A percentile compares a stretch with the other conserved stretches of the same genome.
Conservation (phyloP, 768 basidiomycete species). For the Suillus subalutaceus region DNA sequence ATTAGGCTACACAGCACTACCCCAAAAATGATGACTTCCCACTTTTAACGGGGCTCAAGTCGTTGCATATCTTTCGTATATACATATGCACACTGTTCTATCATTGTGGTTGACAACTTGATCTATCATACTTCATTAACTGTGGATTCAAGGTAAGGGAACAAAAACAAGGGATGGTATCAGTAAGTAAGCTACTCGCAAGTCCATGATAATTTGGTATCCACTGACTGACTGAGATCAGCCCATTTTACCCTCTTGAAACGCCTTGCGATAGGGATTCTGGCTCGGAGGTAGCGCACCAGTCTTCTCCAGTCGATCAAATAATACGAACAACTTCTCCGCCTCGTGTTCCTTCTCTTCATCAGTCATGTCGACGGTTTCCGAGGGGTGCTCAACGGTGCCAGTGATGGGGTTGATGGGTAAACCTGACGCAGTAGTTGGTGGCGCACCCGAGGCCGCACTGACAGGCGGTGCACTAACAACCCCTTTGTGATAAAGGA, state of each 20-base stretch:
- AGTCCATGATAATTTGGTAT: neutral
- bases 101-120: neutral
- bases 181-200: neutral
- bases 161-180: neutral
- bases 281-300: slow-evolving; percentile 66
- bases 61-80: slow-evolving; percentile 7
- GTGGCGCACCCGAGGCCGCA: slow-evolving; percentile 35
- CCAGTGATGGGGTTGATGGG: slow-evolving; percentile 88
- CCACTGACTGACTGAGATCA: neutral
- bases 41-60: neutral
- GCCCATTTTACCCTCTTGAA: slow-evolving; percentile 37
- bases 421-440: slow-evolving; percentile 39
- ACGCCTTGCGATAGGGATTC: slow-evolving; percentile 75
- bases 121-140: slow-evolving; percentile 5
- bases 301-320: slow-evolving; percentile 82
- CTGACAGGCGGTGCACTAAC: slow-evolving; percentile 54
- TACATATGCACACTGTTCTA: slow-evolving; percentile 4
- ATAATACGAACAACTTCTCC: slow-evolving; percentile 88
- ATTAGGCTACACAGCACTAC: slow-evolving; percentile 15
- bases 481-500: slow-evolving; percentile 91
- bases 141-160: neutral
- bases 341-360: slow-evolving; percentile 96
- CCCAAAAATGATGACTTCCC: neutral
- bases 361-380: slow-evolving; percentile 74
- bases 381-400: slow-evolving; percentile 47